Conservation (phyloP, 2,329 filamentous ascomycete species). For the Trichophaea hybrida region DNA sequence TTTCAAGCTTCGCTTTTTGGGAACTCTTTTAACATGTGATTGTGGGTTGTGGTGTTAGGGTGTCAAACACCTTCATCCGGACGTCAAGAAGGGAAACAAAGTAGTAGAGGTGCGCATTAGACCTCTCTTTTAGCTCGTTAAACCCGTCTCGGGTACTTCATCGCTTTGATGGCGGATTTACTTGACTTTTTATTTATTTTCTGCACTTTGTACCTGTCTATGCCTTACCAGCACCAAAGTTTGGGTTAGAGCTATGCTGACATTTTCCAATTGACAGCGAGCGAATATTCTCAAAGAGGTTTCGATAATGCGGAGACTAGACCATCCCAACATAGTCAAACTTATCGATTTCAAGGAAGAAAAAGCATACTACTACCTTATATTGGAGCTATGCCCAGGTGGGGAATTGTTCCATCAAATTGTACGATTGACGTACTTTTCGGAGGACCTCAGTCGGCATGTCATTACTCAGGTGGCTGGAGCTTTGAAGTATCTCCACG, state of each 20-base stretch:
- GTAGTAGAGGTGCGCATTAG: constrained; percentile 76
- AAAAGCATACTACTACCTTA: constrained; percentile 90
- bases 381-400: constrained; percentile 85
- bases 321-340: constrained; percentile 91
- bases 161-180: background rate
- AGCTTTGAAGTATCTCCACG: constrained; percentile 83
- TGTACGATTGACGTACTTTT: constrained; percentile 94
- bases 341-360: constrained; percentile 90
- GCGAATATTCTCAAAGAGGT: constrained; percentile 98
- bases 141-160: constrained; percentile 19
- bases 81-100: constrained; percentile 89
- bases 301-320: constrained; percentile 92
- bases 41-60: constrained; percentile 45
- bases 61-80: constrained; percentile 84
- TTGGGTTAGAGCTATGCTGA: constrained; percentile 16
- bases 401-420: constrained; percentile 98
- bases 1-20: constrained; percentile 19
- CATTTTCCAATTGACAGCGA: constrained; percentile 42
- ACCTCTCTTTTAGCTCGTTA: constrained; percentile 28
- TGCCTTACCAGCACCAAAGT: background rate
- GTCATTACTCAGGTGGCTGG: constrained; percentile 93
- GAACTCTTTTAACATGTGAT: constrained; percentile 17
- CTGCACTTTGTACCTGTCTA: background rate
- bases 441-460: constrained; percentile 84
- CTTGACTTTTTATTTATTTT: background rate